A percentile compares a stretch with the other conserved stretches of the same genome.
These are phyloP conservation scores for Theobroma grandiflorum DNA, from an alignment of 441 rosid species.

Conservation along the genomic window DNA sequence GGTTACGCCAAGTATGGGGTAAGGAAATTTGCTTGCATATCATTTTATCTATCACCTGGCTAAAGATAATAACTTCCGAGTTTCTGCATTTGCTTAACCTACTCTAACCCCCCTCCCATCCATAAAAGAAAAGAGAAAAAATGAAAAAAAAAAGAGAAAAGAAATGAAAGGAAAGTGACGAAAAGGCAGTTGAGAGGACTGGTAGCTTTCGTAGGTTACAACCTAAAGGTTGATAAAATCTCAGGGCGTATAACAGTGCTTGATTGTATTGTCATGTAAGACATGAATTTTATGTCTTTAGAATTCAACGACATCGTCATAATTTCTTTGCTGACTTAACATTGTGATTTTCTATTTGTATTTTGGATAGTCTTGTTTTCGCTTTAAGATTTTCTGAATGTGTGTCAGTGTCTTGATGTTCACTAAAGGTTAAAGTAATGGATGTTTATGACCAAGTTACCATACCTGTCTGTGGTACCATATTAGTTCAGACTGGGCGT, in stretches of 20 bases:
- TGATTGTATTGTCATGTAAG: neutral
- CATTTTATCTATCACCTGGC: conserved; percentile 10
- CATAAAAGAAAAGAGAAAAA: neutral
- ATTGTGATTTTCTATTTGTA: conserved; percentile 3
- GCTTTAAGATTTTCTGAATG: neutral
- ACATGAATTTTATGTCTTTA: neutral
- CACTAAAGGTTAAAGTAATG: neutral
- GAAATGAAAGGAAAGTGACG: neutral
- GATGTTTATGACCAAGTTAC: neutral
- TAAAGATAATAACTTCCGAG: neutral
- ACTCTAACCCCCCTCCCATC: neutral
- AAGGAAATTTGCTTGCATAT: conserved; percentile 38
- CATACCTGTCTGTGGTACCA: neutral
- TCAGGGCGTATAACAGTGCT: neutral
- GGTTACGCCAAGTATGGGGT: conserved; percentile 83
- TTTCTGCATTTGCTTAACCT: neutral
- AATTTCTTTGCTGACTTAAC: neutral
- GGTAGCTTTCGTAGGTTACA: neutral
- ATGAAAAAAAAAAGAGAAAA: neutral
- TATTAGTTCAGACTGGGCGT: conserved; percentile 10
- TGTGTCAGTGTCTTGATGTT: conserved; percentile 5
- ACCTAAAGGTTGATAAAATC: neutral
- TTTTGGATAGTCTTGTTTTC: neutral
- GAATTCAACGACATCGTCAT: neutral
- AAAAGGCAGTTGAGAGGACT: neutral